A percentile compares a stretch with the other conserved stretches of the same genome.
phyloP scores from a whole-genome alignment of 2,329 filamentous ascomycete genomes.

The Microcyclosporella mali region DNA sequence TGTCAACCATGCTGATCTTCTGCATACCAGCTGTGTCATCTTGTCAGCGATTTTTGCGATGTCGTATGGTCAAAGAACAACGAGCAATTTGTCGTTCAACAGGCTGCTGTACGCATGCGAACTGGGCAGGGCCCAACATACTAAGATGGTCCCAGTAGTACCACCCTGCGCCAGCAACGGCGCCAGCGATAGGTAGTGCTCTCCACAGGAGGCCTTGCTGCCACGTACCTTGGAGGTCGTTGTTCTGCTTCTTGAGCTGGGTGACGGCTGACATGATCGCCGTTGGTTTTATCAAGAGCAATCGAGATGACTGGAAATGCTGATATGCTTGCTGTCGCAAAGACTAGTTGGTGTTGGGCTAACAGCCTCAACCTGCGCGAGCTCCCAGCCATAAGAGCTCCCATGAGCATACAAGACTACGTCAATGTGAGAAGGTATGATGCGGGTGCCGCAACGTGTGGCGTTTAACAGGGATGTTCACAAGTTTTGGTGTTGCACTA shows the following conservation, averaged over 20 bases:
- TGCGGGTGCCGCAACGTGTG: too few relatives aligned
- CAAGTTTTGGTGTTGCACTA: too few relatives aligned
- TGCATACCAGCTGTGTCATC: constrained; percentile 15
- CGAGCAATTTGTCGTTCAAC: not conserved
- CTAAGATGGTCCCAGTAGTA: constrained; percentile 5
- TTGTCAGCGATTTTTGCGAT: constrained; percentile 3
- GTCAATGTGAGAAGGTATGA: too few relatives aligned
- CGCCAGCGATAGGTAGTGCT: constrained; percentile 3
- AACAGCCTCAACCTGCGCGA: too few relatives aligned
- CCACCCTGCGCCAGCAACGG: constrained; percentile 7
- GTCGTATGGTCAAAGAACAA: not conserved
- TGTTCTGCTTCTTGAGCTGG: constrained; percentile 38
- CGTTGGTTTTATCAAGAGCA: not conserved
- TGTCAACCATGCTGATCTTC: constrained; percentile 32
- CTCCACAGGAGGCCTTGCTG: not conserved
- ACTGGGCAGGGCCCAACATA: constrained; percentile 5
- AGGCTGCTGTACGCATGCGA: not conserved
- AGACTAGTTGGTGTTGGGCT: too few relatives aligned
- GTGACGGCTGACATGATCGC: constrained; percentile 21
- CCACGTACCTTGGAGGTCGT: constrained; percentile 35
- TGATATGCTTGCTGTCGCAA: not conserved
- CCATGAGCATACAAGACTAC: too few relatives aligned
- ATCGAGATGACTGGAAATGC: not conserved
- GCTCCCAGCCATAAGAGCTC: too few relatives aligned
- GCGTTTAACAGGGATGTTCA: too few relatives aligned